Evolutionary conservation across 768 basidiomycete species (phyloP).

Genomic region (Amanita jacksonii): DNA sequence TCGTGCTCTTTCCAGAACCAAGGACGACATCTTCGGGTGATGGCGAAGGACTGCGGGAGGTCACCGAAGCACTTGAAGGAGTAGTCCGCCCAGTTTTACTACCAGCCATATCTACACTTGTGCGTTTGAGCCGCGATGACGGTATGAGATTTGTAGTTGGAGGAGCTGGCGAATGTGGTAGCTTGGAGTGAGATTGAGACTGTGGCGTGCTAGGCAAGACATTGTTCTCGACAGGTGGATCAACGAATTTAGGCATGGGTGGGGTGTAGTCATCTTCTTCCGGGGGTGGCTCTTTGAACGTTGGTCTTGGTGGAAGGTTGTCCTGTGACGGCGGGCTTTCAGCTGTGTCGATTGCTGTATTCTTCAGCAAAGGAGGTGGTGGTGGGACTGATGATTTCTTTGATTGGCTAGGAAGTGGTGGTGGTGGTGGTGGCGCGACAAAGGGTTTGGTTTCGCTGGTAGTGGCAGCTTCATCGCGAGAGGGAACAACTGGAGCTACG

Average conservation of each 20-base stretch:
- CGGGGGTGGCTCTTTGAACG: conserved; percentile 56
- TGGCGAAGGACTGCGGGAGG: conserved; percentile 38
- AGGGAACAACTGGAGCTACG: neutral
- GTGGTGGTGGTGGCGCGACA: conserved; percentile 21
- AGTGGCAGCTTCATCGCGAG: no score
- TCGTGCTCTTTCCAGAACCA: conserved; percentile 26
- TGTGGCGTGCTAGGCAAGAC: conserved; percentile 22
- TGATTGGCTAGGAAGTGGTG: conserved; percentile 12
- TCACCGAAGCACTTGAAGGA: conserved; percentile 9
- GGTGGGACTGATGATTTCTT: conserved; percentile 18
- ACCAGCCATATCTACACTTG: conserved; percentile 14
- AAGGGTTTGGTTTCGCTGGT: conserved; percentile 7
- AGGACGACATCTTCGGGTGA: conserved; percentile 30
- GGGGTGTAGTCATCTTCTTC: conserved; percentile 40
- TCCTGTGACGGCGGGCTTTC: conserved; percentile 51
- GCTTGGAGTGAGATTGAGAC: conserved; percentile 24
- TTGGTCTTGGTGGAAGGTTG: conserved; percentile 29
- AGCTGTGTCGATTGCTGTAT: conserved; percentile 34
- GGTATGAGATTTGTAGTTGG: conserved; percentile 38
- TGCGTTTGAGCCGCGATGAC: conserved; percentile 39
- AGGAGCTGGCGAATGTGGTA: conserved; percentile 21
- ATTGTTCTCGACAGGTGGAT: conserved; percentile 50
- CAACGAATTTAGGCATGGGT: conserved; percentile 36
- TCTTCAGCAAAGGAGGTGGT: conserved; percentile 17
- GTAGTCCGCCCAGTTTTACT: conserved; percentile 5